A percentile compares a stretch with the other conserved stretches of the same genome.
Conservation (phyloP, 129 eudicot species). For the Dittrichia graveolens region DNA sequence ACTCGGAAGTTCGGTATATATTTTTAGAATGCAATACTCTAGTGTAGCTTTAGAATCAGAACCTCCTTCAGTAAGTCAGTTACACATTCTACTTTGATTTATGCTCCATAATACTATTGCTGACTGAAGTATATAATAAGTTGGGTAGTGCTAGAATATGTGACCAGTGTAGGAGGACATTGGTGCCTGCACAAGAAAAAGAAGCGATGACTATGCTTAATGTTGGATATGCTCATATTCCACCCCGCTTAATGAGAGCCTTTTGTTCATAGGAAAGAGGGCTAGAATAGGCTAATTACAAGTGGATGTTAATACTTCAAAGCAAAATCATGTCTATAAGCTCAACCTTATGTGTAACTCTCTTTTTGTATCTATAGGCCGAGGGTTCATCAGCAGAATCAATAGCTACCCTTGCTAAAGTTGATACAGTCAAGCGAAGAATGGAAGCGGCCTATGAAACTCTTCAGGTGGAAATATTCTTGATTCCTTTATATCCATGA, state of each 20-base stretch:
- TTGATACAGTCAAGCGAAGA: slow-evolving; percentile 90
- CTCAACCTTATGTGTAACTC: background rate
- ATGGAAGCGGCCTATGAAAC: slow-evolving; percentile 99
- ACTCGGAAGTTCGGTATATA: background rate
- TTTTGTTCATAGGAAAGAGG: slow-evolving; percentile 19
- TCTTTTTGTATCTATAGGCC: slow-evolving; percentile 54
- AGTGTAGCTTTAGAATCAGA: slow-evolving; percentile 16
- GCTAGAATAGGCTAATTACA: slow-evolving; percentile 12
- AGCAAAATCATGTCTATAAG: background rate
- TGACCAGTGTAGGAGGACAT: no score
- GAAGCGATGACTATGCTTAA: background rate
- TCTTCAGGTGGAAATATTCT: slow-evolving; percentile 68
- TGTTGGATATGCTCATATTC: slow-evolving; percentile 1
- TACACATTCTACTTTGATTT: background rate
- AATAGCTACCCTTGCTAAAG: slow-evolving; percentile 89
- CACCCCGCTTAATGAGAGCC: background rate
- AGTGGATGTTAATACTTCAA: slow-evolving; percentile 9
- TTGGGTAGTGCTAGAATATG: background rate
- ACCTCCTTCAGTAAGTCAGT: background rate
- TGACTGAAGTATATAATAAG: slow-evolving; percentile 14
- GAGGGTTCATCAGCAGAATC: slow-evolving; percentile 99
- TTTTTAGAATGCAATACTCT: background rate
- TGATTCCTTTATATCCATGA: slow-evolving; percentile 24
- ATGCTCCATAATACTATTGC: slow-evolving; percentile 4
- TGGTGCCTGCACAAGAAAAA: background rate